Evolutionary conservation across 2,329 filamentous ascomycete genomes (phyloP), one percentile per base, ranked within the genome.

Genomic region (Fusarium paranaense): DNA sequence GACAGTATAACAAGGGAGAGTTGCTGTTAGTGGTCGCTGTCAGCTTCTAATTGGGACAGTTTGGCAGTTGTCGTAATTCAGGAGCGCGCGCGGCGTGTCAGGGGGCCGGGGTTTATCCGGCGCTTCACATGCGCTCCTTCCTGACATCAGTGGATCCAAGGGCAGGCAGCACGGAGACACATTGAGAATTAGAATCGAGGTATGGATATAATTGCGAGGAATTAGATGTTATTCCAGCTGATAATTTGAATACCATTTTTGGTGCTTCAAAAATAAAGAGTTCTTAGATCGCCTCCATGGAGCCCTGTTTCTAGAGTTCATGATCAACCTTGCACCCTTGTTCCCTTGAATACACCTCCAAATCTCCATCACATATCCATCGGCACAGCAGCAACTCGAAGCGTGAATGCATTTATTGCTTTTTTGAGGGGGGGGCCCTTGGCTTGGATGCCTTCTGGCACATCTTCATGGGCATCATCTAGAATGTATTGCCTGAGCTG

Each of bases 401-500:
- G 71, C 73, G 65, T 78, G 64, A 70, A 78, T 71, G 63, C 72
- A 67, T 64, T 71, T 72, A 57, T 57, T 75, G 57, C 66, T 74
- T 69, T 67, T 74, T 74, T 74, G 25, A 35, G 20, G 62, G 63
- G 62, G 63, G 72, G 69, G 64, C 45, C 72, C 25, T 47, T 70
- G 72, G 62, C 72, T 59, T 59, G 72, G 65, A 71, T 63, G 72
- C 66, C 70, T 74, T 65, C 62, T 66, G 72, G 71, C 74, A 74
- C 67, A 64, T 67, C 54, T 75, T 77, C 74, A 74, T 81, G 74
- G 80, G 78, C 80, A 81, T 79, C 79, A 81, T 81, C 77, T 80
- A 81, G 76, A 81, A 80, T 80, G 78, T 78, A 82, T 81, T 82
- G 81, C 80, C 80, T 81, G 78, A 80, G 77, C 78, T 79, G 79